Evolutionary conservation across 2,329 filamentous ascomycete species (phyloP), one percentile per base, ranked within the genome.

Genomic region (Arthrinium phaeospermum): DNA sequence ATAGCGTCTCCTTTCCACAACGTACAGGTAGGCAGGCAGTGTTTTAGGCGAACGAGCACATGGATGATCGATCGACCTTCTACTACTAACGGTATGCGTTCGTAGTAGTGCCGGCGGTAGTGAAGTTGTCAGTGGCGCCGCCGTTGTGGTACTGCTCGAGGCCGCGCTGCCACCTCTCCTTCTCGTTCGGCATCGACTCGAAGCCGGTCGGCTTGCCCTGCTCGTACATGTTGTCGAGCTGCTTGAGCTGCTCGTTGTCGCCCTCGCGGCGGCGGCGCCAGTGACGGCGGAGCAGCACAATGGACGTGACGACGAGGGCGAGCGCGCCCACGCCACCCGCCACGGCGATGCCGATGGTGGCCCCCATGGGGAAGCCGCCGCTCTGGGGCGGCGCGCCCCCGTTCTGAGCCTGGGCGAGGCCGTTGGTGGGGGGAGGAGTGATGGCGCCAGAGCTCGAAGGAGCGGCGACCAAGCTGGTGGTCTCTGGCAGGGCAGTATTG

Each of bases 201-300:
- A 70, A 53, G n/a, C 76, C 76, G 12, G 75, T 73, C 0, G 79
- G 76, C 70, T 77, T 77, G 41, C 78, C 79, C 1, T 75, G 61
- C 70, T 80, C 78, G 72, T 80, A 80, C 76, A 79, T 76, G 68
- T 72, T 74, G 71, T 80, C 79, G 1, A 80, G 74, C 51, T 76
- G 75, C 27, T 74, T 72, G 16, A 77, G 47, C 1, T 76, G 75
- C 22, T 79, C 79, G 37, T 79, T 75, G 68, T 78, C 76, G 19
- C 77, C 78, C 45, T 78, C 73, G 61, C 79, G 76, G 45, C 79
- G 75, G 74, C 75, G 78, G 68, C 76, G 74, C 79, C 79, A 81
- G 37, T 80, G 75, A 3, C 79, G 74, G 37, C 78, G 76, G 16
- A 80, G 78, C 13, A 76, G 73, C 44, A 81, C 74, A 2, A 81